Evolutionary conservation across 345 rosid genomes (phyloP).

Genomic region (Cardamine occulta): DNA sequence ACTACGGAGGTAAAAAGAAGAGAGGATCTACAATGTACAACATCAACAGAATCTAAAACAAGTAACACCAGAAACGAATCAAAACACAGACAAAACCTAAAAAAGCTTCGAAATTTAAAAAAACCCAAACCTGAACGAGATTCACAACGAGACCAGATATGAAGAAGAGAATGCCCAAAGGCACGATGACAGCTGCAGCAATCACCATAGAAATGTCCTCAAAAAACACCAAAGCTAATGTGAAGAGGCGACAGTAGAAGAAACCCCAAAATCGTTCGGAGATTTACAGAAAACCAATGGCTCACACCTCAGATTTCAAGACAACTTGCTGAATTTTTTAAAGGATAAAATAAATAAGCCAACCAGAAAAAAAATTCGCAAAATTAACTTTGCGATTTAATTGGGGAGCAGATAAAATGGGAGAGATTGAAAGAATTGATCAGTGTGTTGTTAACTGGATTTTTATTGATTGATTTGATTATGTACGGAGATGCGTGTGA

Average conservation of each 20-base stretch:
- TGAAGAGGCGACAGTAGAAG: background rate
- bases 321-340: slow-evolving; percentile 22
- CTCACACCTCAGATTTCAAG: slow-evolving; percentile 34
- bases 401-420: slow-evolving; percentile 13
- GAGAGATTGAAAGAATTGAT: background rate
- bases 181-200: slow-evolving; percentile 81
- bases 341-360: background rate
- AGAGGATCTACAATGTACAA: slow-evolving; percentile 32
- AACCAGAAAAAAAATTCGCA: slow-evolving; percentile 19
- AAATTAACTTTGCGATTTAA: slow-evolving; percentile 21
- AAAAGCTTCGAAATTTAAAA: slow-evolving; percentile 1
- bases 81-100: background rate
- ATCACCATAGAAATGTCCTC: slow-evolving; percentile 59
- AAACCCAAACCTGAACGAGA: slow-evolving; percentile 88
- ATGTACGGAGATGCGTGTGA: slow-evolving; percentile 27
- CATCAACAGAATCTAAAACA: slow-evolving; percentile 10
- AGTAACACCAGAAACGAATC: slow-evolving; percentile 17
- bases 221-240: slow-evolving; percentile 11
- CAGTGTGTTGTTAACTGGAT: background rate
- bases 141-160: slow-evolving; percentile 87
- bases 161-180: slow-evolving; percentile 79
- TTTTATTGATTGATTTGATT: slow-evolving; percentile 26
- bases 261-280: slow-evolving; percentile 8
- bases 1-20: background rate
- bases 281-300: slow-evolving; percentile 29